phyloP scores from a whole-genome alignment of 163 green algal genomes.

The Coccomyxa subellipsoidea region DNA sequence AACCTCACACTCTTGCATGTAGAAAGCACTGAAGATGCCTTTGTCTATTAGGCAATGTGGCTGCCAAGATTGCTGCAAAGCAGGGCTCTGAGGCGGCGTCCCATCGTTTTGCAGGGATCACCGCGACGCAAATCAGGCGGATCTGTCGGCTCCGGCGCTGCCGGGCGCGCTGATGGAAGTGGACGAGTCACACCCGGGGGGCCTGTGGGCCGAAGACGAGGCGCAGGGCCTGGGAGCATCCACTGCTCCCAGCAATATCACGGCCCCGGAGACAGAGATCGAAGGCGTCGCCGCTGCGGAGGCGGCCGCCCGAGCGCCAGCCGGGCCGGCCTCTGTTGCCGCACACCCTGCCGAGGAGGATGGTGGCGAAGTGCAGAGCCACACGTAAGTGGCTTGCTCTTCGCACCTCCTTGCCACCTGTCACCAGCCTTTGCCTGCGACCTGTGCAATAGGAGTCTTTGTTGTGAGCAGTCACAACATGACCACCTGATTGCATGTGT shows the following conservation, averaged over 20 bases:
- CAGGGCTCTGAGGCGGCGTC: too few relatives aligned
- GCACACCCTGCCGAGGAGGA: background rate
- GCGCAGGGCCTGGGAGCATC: background rate
- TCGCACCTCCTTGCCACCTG: too few relatives aligned
- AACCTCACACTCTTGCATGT: too few relatives aligned
- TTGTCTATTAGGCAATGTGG: too few relatives aligned
- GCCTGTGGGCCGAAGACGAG: background rate
- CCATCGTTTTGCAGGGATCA: background rate
- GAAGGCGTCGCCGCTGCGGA: background rate
- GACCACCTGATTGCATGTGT: too few relatives aligned
- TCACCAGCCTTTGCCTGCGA: too few relatives aligned
- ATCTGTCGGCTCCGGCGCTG: background rate
- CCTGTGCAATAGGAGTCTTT: too few relatives aligned
- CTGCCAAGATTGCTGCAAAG: too few relatives aligned
- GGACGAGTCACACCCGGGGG: background rate
- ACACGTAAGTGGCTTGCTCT: constrained; percentile 10
- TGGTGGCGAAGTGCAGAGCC: constrained; percentile 18
- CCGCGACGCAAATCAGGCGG: background rate
- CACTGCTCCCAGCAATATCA: background rate
- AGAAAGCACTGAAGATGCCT: too few relatives aligned
- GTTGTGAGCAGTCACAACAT: too few relatives aligned
- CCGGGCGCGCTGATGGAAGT: background rate
- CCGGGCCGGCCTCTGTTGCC: background rate
- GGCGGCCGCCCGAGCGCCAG: too few relatives aligned
- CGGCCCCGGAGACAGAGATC: background rate